These are phyloP conservation scores for Chenopodium quinoa DNA, from an alignment of 148 eudicot genomes.

Conservation along the genomic window DNA sequence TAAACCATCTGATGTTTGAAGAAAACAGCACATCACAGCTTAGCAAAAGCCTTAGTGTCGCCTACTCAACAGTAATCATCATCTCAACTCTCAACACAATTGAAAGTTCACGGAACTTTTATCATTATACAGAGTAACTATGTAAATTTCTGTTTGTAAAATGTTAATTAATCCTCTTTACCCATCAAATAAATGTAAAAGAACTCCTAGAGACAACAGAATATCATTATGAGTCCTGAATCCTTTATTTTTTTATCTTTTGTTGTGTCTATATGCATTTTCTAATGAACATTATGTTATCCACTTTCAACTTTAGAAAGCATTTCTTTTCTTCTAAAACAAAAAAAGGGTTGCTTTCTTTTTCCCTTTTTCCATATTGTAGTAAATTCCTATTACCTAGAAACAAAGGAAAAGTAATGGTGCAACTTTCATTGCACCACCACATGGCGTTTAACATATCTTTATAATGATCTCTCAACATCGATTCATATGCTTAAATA, in stretches of 20 bases:
- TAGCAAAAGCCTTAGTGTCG: background rate
- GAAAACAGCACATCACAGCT: background rate
- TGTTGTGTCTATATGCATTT: background rate
- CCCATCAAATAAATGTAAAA: background rate
- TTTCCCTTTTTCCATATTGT: background rate
- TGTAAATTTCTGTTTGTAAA: no score
- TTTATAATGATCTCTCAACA: slow-evolving; percentile 7
- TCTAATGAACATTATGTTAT: slow-evolving; percentile 9
- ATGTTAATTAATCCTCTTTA: background rate
- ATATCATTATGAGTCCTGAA: background rate
- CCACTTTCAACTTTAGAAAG: slow-evolving; percentile 11
- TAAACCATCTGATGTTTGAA: background rate
- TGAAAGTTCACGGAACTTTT: background rate
- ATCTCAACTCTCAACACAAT: background rate
- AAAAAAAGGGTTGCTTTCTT: slow-evolving; percentile 17
- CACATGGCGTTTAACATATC: background rate
- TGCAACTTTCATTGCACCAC: slow-evolving; percentile 20
- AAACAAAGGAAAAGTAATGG: slow-evolving; percentile 11
- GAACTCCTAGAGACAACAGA: slow-evolving; percentile 4
- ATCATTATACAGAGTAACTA: background rate
- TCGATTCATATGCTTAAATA: background rate
- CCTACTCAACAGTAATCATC: background rate
- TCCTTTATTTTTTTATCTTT: background rate
- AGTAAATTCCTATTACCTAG: slow-evolving; percentile 15
- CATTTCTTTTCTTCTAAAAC: slow-evolving; percentile 14